These are phyloP conservation scores for Trichoderma sp. DNA, from an alignment of 2,329 filamentous ascomycete genomes.

Conservation along the genomic window DNA sequence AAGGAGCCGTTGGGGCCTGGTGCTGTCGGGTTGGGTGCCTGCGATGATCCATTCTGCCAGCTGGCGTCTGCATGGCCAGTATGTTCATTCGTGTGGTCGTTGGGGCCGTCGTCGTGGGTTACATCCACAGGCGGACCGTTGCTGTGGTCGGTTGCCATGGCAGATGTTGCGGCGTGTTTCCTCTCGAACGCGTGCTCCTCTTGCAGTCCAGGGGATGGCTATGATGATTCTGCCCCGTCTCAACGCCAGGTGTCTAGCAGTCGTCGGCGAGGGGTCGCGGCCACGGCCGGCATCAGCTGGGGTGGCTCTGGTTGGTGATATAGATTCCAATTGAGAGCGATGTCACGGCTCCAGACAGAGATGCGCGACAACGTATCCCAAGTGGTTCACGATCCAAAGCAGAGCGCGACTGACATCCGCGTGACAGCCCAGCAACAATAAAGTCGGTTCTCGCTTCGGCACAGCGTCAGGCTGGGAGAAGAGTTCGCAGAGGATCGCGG, in stretches of 20 bases:
- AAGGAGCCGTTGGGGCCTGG: slow-evolving; percentile 37
- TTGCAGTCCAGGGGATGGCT: slow-evolving; percentile 30
- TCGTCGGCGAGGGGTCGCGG: slow-evolving; percentile 33
- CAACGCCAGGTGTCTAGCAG: slow-evolving; percentile 34
- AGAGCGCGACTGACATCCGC: slow-evolving; percentile 28
- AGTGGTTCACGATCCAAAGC: slow-evolving; percentile 24
- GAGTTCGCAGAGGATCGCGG: slow-evolving; percentile 30
- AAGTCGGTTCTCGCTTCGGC: slow-evolving; percentile 16
- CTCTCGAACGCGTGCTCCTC: slow-evolving; percentile 21
- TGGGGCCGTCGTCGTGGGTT: slow-evolving; percentile 33
- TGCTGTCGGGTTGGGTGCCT: slow-evolving; percentile 37
- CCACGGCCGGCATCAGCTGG: slow-evolving; percentile 40
- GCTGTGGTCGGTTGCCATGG: slow-evolving; percentile 50
- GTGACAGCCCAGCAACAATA: slow-evolving; percentile 29
- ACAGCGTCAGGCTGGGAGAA: slow-evolving; percentile 21
- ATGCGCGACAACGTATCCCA: slow-evolving; percentile 24
- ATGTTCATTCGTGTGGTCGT: slow-evolving; percentile 29
- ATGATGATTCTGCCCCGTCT: slow-evolving; percentile 27
- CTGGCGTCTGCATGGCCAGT: slow-evolving; percentile 34
- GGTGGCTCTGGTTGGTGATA: slow-evolving; percentile 21
- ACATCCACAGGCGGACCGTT: slow-evolving; percentile 41
- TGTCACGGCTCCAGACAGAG: slow-evolving; percentile 16
- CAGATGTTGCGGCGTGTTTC: slow-evolving; percentile 28
- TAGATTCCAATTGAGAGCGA: slow-evolving; percentile 32
- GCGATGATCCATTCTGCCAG: slow-evolving; percentile 39